phyloP scores from a whole-genome alignment of 352 stramenopile genomes.

The Globisporangium canariense region DNA sequence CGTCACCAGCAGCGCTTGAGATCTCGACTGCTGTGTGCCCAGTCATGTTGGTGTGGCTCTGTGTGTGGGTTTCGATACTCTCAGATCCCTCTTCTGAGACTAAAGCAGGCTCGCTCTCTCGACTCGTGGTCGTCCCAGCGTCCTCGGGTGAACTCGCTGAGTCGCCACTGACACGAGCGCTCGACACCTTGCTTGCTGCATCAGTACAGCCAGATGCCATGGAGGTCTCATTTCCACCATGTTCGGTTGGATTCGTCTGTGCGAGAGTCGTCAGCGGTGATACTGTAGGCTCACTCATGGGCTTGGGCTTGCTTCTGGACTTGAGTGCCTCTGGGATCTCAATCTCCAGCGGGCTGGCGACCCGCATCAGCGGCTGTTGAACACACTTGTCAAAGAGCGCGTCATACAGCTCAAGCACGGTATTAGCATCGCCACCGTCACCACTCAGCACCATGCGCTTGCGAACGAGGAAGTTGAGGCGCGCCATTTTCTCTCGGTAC shows the following conservation, averaged over 20 bases:
- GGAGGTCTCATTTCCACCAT: background rate
- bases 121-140: background rate
- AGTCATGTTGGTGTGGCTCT: too few species aligned
- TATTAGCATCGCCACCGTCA: background rate
- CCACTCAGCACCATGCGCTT: slow-evolving; percentile 1
- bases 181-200: background rate
- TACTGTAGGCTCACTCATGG: background rate
- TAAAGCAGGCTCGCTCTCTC: background rate
- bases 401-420: background rate
- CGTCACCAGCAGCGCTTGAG: background rate
- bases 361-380: background rate
- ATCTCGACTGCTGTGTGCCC: background rate
- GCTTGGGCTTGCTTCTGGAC: background rate
- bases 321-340: background rate
- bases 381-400: background rate
- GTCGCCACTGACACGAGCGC: background rate
- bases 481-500: background rate
- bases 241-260: background rate
- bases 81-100: background rate
- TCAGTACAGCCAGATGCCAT: background rate
- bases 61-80: background rate
- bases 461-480: background rate
- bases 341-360: background rate
- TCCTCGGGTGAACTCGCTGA: background rate
- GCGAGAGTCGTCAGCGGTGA: background rate